Conservation (phyloP, 768 basidiomycete species). For the Fomitopsis serialis region DNA sequence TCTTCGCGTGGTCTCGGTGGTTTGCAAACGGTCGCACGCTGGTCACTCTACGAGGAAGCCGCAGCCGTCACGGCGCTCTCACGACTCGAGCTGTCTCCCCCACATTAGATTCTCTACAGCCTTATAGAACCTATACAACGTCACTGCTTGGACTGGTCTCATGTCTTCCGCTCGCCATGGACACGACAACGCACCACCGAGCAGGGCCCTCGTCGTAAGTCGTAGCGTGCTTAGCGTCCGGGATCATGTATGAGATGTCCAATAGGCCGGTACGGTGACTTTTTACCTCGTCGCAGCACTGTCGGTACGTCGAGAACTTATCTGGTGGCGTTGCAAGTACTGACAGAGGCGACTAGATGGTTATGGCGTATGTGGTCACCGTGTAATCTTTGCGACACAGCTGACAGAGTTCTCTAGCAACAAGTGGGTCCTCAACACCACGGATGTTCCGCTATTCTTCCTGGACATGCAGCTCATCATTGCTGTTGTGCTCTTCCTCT, state of each 20-base stretch:
- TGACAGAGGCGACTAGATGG: constrained; percentile 56
- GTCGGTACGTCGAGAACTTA: constrained; percentile 52
- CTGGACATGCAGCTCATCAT: constrained; percentile 76
- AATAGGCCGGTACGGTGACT: constrained; percentile 64
- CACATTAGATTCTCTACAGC: too few relatives aligned
- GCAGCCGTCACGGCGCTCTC: too few relatives aligned
- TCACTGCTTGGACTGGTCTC: too few relatives aligned
- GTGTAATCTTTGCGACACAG: constrained; percentile 1
- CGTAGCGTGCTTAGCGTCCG: background rate
- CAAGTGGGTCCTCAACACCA: constrained; percentile 85
- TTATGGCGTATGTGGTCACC: constrained; percentile 65
- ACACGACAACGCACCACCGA: background rate
- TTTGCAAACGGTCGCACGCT: too few relatives aligned
- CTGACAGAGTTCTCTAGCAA: constrained; percentile 19
- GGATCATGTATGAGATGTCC: background rate
- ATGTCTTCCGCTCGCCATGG: background rate
- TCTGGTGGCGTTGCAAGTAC: background rate
- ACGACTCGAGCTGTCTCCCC: too few relatives aligned
- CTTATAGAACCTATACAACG: too few relatives aligned
- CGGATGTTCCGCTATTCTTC: constrained; percentile 80
- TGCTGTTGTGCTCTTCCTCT: constrained; percentile 69
- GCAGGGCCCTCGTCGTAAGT: constrained; percentile 39
- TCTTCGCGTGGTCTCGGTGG: too few relatives aligned
- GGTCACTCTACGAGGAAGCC: too few relatives aligned
- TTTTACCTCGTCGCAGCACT: constrained; percentile 91